A percentile compares a stretch with the other conserved stretches of the same genome.
Conservation (phyloP, 169 alveolate species). For the Plasmodium adleri region DNA sequence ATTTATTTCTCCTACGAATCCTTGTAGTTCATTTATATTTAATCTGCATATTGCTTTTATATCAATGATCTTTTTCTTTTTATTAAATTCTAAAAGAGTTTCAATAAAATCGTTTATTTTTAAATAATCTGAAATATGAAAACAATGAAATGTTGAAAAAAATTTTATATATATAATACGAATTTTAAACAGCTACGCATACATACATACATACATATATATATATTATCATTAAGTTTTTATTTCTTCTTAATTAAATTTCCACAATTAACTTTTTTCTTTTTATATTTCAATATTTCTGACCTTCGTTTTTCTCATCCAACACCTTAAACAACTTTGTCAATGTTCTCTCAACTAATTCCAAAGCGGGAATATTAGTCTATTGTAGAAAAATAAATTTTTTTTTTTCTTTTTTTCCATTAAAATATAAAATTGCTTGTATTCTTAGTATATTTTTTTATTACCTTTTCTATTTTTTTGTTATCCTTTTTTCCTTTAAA, state of each 20-base stretch:
- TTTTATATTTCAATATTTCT: background rate
- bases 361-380: conserved; percentile 72
- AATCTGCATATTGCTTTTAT: conserved; percentile 74
- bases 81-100: conserved; percentile 59
- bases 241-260: background rate
- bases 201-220: background rate
- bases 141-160: background rate
- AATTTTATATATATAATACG: background rate
- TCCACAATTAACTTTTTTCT: background rate
- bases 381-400: background rate
- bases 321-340: conserved; percentile 71
- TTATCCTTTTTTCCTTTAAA: conserved; percentile 21
- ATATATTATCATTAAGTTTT: background rate
- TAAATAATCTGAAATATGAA: conserved; percentile 15
- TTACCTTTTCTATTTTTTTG: conserved; percentile 29
- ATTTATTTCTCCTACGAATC: conserved; percentile 74
- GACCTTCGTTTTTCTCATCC: conserved; percentile 77
- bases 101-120: conserved; percentile 72
- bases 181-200: background rate
- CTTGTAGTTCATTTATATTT: conserved; percentile 71
- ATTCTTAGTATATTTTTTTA: background rate
- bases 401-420: background rate
- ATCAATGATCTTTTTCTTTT: conserved; percentile 71
- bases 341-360: conserved; percentile 64
- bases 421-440: background rate